These are phyloP conservation scores for Vitis hybrid DNA, from an alignment of 177 flowering plant species.

Conservation along the genomic window DNA sequence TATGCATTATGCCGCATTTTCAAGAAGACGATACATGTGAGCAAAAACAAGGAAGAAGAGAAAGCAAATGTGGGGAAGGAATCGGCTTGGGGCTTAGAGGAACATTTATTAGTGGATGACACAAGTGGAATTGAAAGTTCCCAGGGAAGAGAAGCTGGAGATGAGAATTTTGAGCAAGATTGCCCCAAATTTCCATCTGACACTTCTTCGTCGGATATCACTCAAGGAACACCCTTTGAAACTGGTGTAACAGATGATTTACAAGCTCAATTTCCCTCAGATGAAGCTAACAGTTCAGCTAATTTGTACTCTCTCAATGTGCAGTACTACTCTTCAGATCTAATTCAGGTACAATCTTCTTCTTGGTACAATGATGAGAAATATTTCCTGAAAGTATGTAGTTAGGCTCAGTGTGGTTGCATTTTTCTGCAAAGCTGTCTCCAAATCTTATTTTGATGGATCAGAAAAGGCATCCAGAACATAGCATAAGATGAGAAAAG, in stretches of 20 bases:
- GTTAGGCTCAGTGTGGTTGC: too few relatives aligned
- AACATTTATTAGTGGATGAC: slow-evolving; percentile 12
- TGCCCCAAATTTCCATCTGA: slow-evolving; percentile 31
- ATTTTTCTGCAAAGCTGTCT: too few relatives aligned
- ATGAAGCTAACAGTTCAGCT: slow-evolving; percentile 57
- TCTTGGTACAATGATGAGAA: too few relatives aligned
- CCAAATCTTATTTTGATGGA: too few relatives aligned
- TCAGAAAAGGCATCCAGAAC: too few relatives aligned
- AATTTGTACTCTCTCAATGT: slow-evolving; percentile 22
- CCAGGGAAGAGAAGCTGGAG: slow-evolving; percentile 12
- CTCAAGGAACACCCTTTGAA: slow-evolving; percentile 49
- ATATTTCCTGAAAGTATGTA: too few relatives aligned
- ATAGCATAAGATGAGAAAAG: background rate
- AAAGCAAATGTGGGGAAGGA: slow-evolving; percentile 16
- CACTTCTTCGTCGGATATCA: slow-evolving; percentile 61
- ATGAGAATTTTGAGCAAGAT: slow-evolving; percentile 14
- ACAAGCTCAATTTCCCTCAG: slow-evolving; percentile 31
- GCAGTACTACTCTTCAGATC: slow-evolving; percentile 31
- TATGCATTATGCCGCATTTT: slow-evolving; percentile 79
- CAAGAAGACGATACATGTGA: slow-evolving; percentile 52
- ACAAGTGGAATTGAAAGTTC: slow-evolving; percentile 15
- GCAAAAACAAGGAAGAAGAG: slow-evolving; percentile 29
- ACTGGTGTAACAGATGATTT: slow-evolving; percentile 24
- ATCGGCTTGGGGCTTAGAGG: slow-evolving; percentile 11
- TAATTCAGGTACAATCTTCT: slow-evolving; percentile 30